These are phyloP conservation scores for Sarcodon aspratus DNA, from an alignment of 768 basidiomycete species.

Conservation along the genomic window DNA sequence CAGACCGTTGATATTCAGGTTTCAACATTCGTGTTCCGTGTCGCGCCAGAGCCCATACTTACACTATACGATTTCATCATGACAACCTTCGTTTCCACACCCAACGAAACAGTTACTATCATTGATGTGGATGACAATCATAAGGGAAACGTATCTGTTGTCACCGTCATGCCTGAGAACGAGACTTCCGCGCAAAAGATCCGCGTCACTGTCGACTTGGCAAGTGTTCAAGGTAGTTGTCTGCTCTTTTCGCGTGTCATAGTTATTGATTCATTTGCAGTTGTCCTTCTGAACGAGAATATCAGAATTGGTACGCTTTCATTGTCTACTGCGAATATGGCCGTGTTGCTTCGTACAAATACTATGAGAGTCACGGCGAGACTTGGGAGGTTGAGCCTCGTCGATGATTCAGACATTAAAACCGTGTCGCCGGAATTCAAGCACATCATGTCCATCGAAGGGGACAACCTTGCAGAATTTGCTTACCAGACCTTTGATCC, in stretches of 20 bases:
- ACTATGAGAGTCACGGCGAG: constrained; percentile 72
- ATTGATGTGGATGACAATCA: background rate
- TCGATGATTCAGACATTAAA: constrained; percentile 51
- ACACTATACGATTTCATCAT: constrained; percentile 94
- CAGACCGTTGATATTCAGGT: constrained; percentile 81
- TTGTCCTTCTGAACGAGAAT: constrained; percentile 64
- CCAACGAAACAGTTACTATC: background rate
- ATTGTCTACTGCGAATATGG: constrained; percentile 82
- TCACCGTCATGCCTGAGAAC: constrained; percentile 3
- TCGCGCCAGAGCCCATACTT: constrained; percentile 84
- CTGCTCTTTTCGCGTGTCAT: background rate
- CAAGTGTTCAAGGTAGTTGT: constrained; percentile 63
- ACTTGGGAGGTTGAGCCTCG: constrained; percentile 73
- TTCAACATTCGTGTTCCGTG: constrained; percentile 83
- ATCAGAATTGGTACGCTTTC: constrained; percentile 75
- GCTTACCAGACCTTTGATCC: constrained; percentile 87
- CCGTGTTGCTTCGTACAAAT: constrained; percentile 57
- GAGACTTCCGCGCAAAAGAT: constrained; percentile 37
- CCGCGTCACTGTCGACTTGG: constrained; percentile 72
- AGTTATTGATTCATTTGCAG: constrained; percentile 24
- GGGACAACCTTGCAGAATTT: constrained; percentile 89
- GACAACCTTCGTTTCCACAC: constrained; percentile 76
- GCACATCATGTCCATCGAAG: constrained; percentile 86
- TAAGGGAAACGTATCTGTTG: constrained; percentile 2
- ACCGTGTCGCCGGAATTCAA: constrained; percentile 60